Evolutionary conservation across 345 rosid genomes (phyloP).

Genomic region (Salix viminalis): DNA sequence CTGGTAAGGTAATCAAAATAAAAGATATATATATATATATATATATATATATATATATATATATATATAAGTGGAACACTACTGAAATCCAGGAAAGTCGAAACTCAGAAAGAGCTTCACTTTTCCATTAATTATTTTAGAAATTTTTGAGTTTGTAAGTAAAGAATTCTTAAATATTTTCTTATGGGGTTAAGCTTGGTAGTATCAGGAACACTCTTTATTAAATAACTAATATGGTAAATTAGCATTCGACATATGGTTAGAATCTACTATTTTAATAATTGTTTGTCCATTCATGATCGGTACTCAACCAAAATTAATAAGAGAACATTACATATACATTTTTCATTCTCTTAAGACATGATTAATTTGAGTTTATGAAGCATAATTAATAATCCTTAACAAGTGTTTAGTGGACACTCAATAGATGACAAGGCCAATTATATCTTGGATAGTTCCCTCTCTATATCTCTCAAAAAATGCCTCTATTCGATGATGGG

Average conservation of each 20-base stretch:
- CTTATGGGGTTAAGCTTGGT: not conserved
- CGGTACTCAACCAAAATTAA: not conserved
- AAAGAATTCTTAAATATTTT: not conserved
- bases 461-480: too few relatives aligned
- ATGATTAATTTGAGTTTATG: not conserved
- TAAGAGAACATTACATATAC: not conserved
- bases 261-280: not conserved
- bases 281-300: not conserved
- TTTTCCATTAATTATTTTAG: not conserved
- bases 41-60: not conserved
- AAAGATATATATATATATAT: not conserved
- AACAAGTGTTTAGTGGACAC: not conserved
- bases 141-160: not conserved
- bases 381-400: too few relatives aligned
- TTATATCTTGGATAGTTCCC: not conserved
- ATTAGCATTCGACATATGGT: not conserved
- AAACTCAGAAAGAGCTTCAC: not conserved
- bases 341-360: not conserved
- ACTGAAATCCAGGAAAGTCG: not conserved
- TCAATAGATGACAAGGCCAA: not conserved
- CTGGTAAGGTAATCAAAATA: not conserved
- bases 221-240: not conserved
- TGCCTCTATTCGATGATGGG: not conserved
- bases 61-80: not conserved
- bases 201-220: not conserved